Conservation (phyloP, 2,329 filamentous ascomycete species). For the Botryotinia calthae region DNA sequence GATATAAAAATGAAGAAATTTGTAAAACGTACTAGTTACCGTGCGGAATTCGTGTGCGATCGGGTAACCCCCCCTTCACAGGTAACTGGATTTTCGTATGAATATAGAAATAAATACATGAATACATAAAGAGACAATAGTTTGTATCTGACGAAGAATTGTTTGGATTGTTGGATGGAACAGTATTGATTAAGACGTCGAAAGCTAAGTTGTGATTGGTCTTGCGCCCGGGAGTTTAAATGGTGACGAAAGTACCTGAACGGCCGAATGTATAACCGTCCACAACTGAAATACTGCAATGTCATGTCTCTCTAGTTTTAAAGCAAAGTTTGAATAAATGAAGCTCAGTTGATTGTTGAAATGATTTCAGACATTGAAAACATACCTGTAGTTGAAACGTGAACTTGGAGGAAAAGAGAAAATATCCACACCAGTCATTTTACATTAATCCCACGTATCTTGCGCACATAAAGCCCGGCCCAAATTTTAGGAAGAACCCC, state of each 20-base stretch:
- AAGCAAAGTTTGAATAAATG: neutral
- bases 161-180: neutral
- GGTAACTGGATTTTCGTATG: neutral
- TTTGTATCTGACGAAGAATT: neutral
- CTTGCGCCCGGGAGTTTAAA: neutral
- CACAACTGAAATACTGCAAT: neutral
- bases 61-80: neutral
- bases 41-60: neutral
- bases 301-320: neutral
- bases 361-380: neutral
- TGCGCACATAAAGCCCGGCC: neutral
- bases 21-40: neutral
- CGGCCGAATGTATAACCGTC: neutral
- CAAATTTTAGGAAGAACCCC: neutral
- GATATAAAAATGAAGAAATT: conserved; percentile 8
- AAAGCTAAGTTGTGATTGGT: neutral
- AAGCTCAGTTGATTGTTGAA: neutral
- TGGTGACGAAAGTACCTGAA: neutral
- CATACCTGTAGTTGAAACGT: neutral
- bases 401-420: neutral
- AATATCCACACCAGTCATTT: neutral
- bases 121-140: neutral
- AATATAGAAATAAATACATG: neutral
- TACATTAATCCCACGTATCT: neutral
- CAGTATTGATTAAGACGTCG: neutral